These are phyloP conservation scores for Avicennia marina DNA, from an alignment of 257 asterid genomes.

Conservation along the genomic window DNA sequence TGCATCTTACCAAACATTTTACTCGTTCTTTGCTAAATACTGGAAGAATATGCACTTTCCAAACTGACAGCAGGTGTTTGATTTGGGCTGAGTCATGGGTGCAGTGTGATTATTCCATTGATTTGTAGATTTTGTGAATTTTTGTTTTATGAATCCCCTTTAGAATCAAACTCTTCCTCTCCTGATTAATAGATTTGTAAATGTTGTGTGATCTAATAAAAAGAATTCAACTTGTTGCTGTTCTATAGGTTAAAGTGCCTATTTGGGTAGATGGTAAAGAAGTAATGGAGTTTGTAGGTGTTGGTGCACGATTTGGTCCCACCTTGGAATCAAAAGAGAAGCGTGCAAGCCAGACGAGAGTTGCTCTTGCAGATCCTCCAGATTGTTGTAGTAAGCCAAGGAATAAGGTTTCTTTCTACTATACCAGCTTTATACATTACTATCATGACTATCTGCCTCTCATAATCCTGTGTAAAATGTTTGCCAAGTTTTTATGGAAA, in stretches of 20 bases:
- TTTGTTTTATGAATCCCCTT: constrained; percentile 6
- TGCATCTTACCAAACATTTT: too few relatives aligned
- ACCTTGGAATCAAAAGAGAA: constrained; percentile 81
- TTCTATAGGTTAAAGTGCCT: constrained; percentile 81
- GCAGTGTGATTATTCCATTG: too few relatives aligned
- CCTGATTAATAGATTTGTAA: background rate
- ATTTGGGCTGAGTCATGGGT: too few relatives aligned
- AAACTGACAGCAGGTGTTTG: too few relatives aligned
- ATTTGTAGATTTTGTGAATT: background rate
- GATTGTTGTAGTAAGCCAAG: constrained; percentile 62
- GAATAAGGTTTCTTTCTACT: constrained; percentile 47
- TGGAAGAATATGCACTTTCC: too few relatives aligned
- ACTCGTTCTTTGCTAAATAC: too few relatives aligned
- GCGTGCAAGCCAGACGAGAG: constrained; percentile 65
- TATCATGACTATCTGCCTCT: background rate
- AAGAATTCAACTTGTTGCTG: constrained; percentile 10
- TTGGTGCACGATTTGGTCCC: constrained; percentile 85
- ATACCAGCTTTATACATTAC: background rate
- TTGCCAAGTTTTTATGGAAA: background rate
- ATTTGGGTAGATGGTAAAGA: constrained; percentile 75
- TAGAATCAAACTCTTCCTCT: background rate
- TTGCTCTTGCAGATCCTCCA: constrained; percentile 58
- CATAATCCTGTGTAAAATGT: background rate
- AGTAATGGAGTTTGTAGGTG: constrained; percentile 76
- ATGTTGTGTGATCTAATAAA: constrained; percentile 4